These are phyloP conservation scores for Crithidia fasciculata DNA, from an alignment of 208 protist species.

Conservation along the genomic window DNA sequence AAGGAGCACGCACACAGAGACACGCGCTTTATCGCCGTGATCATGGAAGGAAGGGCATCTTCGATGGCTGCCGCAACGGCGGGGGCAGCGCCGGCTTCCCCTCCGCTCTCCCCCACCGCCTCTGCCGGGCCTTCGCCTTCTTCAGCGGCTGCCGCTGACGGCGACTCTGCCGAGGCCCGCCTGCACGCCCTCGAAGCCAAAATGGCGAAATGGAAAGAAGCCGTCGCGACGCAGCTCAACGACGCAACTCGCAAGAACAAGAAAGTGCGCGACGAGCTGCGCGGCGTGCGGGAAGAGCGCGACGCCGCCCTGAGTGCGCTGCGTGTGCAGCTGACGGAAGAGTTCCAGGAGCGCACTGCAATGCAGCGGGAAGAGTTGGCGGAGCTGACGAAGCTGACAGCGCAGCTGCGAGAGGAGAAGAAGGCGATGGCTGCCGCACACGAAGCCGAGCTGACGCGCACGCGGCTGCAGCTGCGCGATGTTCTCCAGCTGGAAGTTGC, in stretches of 20 bases:
- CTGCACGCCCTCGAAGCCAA: constrained; percentile 51
- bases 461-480: constrained; percentile 21
- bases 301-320: constrained; percentile 44
- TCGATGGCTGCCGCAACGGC: too few relatives aligned
- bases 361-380: constrained; percentile 67
- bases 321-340: constrained; percentile 62
- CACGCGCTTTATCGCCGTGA: too few relatives aligned
- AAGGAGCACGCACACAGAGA: too few relatives aligned
- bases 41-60: too few relatives aligned
- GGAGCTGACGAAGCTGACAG: constrained; percentile 31
- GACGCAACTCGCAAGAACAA: constrained; percentile 78
- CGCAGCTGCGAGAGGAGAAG: constrained; percentile 52
- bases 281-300: constrained; percentile 28
- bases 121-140: too few relatives aligned
- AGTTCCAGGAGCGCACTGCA: constrained; percentile 72
- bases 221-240: constrained; percentile 60
- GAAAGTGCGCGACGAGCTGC: constrained; percentile 67
- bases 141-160: too few relatives aligned
- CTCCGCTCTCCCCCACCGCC: too few relatives aligned
- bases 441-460: constrained; percentile 40
- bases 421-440: constrained; percentile 46
- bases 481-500: constrained; percentile 37
- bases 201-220: constrained; percentile 63
- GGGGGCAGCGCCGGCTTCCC: too few relatives aligned
- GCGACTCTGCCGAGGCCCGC: constrained; percentile 34